phyloP scores from a whole-genome alignment of 306 rosid genomes.

The Corylus heterophylla region DNA sequence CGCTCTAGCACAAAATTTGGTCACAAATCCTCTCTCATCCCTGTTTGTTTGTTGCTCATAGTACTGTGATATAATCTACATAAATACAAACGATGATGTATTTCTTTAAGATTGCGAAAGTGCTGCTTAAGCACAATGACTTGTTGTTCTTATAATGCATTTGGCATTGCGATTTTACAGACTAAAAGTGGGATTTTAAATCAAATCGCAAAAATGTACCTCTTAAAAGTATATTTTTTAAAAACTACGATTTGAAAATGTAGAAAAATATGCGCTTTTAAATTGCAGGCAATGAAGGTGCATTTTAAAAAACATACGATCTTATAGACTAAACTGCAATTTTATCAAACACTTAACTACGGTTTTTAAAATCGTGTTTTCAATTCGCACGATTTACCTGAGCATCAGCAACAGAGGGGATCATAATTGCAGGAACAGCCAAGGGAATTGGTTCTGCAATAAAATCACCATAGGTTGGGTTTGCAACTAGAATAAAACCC shows the following conservation, averaged over 20 bases:
- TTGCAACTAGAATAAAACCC: slow-evolving; percentile 66
- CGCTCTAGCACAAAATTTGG: slow-evolving; percentile 49
- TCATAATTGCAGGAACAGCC: slow-evolving; percentile 58
- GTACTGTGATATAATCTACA: slow-evolving; percentile 54
- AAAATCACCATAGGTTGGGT: slow-evolving; percentile 66
- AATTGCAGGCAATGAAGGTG: too few relatives aligned
- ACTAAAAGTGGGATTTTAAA: too few relatives aligned
- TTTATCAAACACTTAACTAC: too few relatives aligned
- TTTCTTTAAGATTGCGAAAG: background rate
- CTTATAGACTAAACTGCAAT: too few relatives aligned
- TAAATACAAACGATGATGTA: background rate
- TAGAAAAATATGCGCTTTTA: too few relatives aligned
- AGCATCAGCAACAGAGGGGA: slow-evolving; percentile 59
- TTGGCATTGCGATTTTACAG: too few relatives aligned
- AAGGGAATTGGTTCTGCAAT: slow-evolving; percentile 74
- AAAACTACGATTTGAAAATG: too few relatives aligned
- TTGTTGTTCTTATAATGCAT: too few relatives aligned
- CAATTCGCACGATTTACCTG: slow-evolving; percentile 40
- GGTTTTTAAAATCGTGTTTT: too few relatives aligned
- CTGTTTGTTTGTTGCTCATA: slow-evolving; percentile 60
- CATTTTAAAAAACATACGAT: too few relatives aligned
- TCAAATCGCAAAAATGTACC: too few relatives aligned
- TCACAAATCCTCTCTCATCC: slow-evolving; percentile 42
- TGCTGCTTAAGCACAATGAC: background rate
- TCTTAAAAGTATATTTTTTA: too few relatives aligned